A percentile compares a stretch with the other conserved stretches of the same genome.
These are phyloP conservation scores for Terfezia claveryi DNA, from an alignment of 495 filamentous ascomycete genomes.

Conservation along the genomic window DNA sequence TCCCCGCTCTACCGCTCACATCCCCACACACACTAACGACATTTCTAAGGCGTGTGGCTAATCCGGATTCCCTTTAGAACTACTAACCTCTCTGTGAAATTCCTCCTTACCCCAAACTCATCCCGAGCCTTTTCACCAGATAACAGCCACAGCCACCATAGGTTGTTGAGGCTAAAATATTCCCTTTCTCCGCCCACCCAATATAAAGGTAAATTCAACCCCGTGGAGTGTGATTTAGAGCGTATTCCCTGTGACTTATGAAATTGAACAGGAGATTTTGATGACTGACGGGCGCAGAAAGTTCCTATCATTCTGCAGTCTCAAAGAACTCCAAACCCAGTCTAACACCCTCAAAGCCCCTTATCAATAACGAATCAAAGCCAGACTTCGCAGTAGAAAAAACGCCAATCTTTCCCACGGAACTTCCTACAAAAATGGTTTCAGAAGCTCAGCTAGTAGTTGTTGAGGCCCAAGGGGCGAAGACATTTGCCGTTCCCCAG, in stretches of 20 bases:
- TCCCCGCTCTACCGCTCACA: neutral
- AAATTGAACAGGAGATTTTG: no score
- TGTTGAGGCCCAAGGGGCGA: constrained; percentile 62
- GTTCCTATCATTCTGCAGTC: no score
- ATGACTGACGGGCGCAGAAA: no score
- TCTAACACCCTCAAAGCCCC: neutral
- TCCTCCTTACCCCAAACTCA: neutral
- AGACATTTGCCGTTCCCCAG: constrained; percentile 43
- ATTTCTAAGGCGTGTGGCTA: no score
- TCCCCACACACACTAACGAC: neutral
- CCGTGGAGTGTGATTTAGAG: no score
- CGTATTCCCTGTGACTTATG: no score
- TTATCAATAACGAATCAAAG: neutral
- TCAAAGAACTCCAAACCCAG: no score
- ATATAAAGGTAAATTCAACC: no score
- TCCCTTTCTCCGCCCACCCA: no score
- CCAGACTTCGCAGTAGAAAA: neutral
- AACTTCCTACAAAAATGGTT: constrained; percentile 40
- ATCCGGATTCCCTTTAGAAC: no score
- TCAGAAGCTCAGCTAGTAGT: constrained; percentile 46
- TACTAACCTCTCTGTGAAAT: neutral
- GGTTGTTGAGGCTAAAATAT: no score
- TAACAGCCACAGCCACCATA: no score
- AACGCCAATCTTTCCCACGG: constrained; percentile 21
- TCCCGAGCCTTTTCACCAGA: neutral